Conservation (phyloP, 2,329 filamentous ascomycete genomes). For the Hymenoscyphus fraxineus region DNA sequence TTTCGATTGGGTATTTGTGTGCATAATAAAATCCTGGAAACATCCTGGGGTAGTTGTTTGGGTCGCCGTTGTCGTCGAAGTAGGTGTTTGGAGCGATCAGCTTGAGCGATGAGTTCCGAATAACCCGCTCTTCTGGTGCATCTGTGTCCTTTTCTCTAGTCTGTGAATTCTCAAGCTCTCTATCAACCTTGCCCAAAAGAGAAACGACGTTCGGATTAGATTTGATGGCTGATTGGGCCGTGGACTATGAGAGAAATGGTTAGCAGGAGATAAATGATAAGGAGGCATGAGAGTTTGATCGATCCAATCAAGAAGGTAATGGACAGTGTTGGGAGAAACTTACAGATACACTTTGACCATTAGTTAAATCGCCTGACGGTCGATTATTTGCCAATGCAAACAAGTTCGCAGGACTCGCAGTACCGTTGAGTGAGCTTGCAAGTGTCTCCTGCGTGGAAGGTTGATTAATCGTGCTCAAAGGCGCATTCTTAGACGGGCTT, state of each 20-base stretch:
- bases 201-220: conserved; percentile 6
- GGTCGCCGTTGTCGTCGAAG: conserved; percentile 1
- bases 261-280: not conserved
- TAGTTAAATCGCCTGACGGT: not conserved
- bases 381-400: not conserved
- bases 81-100: conserved; percentile 4
- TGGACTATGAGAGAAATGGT: not conserved
- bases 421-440: not conserved
- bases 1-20: conserved; percentile 22
- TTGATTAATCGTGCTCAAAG: conserved; percentile 17
- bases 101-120: conserved; percentile 4
- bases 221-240: not conserved
- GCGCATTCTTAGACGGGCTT: conserved; percentile 9
- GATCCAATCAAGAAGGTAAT: not conserved
- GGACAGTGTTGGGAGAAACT: not conserved
- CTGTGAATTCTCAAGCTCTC: not conserved
- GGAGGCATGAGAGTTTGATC: not conserved
- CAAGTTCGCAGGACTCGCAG: not conserved
- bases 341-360: not conserved
- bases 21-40: conserved; percentile 18
- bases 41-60: conserved; percentile 7
- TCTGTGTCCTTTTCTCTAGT: conserved; percentile 4
- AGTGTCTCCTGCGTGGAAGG: conserved; percentile 10
- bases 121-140: conserved; percentile 7
- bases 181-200: not conserved